These are phyloP conservation scores for Phyllostachys edulis DNA, from an alignment of 176 grass and related monocot genomes.

Conservation along the genomic window DNA sequence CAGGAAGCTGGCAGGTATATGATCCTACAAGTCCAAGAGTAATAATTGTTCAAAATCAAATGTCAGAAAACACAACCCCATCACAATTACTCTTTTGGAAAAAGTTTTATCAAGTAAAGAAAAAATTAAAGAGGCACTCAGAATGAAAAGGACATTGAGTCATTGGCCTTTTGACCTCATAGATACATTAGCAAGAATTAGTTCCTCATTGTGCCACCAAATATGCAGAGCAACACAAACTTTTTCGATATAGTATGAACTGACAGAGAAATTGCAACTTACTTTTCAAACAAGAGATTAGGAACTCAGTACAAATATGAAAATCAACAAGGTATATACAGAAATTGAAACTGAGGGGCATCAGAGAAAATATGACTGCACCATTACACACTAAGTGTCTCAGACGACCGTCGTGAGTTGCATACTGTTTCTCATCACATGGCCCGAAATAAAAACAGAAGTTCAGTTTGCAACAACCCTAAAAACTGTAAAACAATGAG, in stretches of 20 bases:
- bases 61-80: not conserved
- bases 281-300: not conserved
- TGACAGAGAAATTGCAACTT: not conserved
- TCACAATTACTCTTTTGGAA: not conserved
- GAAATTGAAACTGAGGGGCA: conserved; percentile 6
- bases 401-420: conserved; percentile 64
- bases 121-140: conserved; percentile 34
- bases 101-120: not conserved
- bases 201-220: conserved; percentile 45
- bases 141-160: conserved; percentile 76
- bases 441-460: conserved; percentile 22
- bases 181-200: conserved; percentile 48
- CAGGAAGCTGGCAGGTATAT: not conserved
- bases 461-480: not conserved
- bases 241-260: not conserved
- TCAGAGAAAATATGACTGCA: conserved; percentile 71
- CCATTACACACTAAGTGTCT: conserved; percentile 69
- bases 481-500: not conserved
- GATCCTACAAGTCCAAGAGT: not conserved
- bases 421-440: conserved; percentile 62
- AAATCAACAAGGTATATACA: not conserved
- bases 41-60: not conserved
- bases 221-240: not conserved
- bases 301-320: not conserved
- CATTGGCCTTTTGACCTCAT: conserved; percentile 41